phyloP scores from a whole-genome alignment of 2,329 filamentous ascomycete species.

The Venturia nashicola region DNA sequence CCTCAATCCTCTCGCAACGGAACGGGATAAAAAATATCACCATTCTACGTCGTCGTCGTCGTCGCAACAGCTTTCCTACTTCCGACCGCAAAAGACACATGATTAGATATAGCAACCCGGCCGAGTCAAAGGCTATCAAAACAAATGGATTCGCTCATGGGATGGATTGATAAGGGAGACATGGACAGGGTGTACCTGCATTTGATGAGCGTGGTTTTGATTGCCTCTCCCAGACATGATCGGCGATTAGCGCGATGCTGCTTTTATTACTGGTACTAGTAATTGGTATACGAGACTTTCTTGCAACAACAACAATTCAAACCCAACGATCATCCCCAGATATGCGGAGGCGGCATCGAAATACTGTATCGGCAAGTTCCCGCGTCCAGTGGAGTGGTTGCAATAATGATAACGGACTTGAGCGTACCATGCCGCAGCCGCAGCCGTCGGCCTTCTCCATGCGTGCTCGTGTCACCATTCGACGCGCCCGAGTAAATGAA shows the following conservation, averaged over 20 bases:
- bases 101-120: not conserved
- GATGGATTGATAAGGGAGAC: not conserved
- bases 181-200: not conserved
- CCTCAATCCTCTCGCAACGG: no score
- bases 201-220: not conserved
- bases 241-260: not conserved
- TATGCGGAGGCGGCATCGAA: not conserved
- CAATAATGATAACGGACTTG: not conserved
- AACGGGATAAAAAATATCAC: no score
- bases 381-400: not conserved
- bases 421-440: not conserved
- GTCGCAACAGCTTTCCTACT: no score
- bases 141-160: not conserved
- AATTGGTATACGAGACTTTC: no score
- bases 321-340: not conserved
- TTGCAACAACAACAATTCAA: not conserved
- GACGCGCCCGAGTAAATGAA: not conserved
- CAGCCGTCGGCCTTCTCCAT: not conserved
- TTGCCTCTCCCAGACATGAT: not conserved
- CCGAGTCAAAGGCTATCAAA: not conserved
- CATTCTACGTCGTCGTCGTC: no score
- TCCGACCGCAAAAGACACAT: not conserved
- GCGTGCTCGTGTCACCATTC: not conserved
- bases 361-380: not conserved
- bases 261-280: not conserved